Base-by-base conservation (phyloP, 2,329 filamentous ascomycete genomes). In the Alternaria incomplexa region DNA sequence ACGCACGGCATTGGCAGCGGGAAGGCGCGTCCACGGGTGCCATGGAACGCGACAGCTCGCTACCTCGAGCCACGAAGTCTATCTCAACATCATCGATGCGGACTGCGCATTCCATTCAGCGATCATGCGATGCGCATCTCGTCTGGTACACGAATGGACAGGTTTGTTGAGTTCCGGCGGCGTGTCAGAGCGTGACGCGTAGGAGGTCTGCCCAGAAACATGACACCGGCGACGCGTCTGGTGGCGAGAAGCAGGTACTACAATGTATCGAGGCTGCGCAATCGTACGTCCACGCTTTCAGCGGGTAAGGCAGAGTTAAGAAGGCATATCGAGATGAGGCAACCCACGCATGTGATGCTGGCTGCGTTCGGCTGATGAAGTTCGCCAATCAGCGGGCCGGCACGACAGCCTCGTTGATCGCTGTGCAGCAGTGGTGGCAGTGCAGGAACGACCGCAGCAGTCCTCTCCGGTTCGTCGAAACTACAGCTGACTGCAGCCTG, bases 401-500 rank as follows among this genome's bases (percentile, higher is more conserved):
- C 20, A 56, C 40, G 47, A 55, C 63, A 61, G 62, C 65, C 59
- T 63, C 58, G 13, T 57, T 36, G 36, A 56, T 61, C 56, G 40
- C 17, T 26, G 26, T 64, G 61, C 61, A 66, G 50, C 50, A 36
- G 46, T 46, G 43, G 61, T 66, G 64, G 64, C 64, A 66, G 64
- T 66, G 58, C 64, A 56, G 12, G 40, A 59, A 64, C 55, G 52
- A 54, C 62, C 59, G 61, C 60, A 58, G 47, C 57, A 53, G 47
- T 28, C 56, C 46, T 43, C 51, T 55, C 28, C 46, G 25, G 15
- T 43, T 55, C 28, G 50, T 26, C 44, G 22, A 12, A 45, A 13
- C 46, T 20, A 26, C 48, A 59, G 55, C 55, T 62, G 62, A 64
- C 64, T 71, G 69, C 65, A 70, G 69, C 68, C 65, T 72, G 57